These are phyloP conservation scores for Daldinia decipiens DNA, from an alignment of 495 filamentous ascomycete genomes.

Conservation along the genomic window DNA sequence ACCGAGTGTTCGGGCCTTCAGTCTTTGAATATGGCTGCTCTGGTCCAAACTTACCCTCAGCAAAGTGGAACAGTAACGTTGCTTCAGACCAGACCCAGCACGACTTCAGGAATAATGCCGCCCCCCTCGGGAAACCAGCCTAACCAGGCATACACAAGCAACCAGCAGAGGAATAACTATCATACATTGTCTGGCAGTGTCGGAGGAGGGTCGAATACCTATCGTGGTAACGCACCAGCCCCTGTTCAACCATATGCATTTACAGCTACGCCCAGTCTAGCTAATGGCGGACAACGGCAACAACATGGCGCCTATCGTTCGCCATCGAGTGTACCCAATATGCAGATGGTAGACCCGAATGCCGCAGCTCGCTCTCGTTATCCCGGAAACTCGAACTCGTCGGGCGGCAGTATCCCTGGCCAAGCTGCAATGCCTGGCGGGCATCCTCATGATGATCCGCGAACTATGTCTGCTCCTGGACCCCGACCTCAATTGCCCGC, in stretches of 20 bases:
- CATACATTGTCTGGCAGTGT: slow-evolving; percentile 62
- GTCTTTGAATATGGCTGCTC: slow-evolving; percentile 77
- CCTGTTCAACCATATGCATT: slow-evolving; percentile 88
- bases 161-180: slow-evolving; percentile 72
- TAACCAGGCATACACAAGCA: slow-evolving; percentile 64
- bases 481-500: slow-evolving; percentile 50
- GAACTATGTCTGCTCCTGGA: slow-evolving; percentile 39
- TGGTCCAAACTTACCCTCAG: slow-evolving; percentile 89
- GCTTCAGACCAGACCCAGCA: slow-evolving; percentile 80
- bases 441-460: slow-evolving; percentile 41
- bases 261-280: slow-evolving; percentile 75
- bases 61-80: slow-evolving; percentile 82
- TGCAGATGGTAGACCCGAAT: slow-evolving; percentile 59
- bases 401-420: slow-evolving; percentile 15
- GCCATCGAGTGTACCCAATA: slow-evolving; percentile 67
- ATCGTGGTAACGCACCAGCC: slow-evolving; percentile 74
- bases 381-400: slow-evolving; percentile 61
- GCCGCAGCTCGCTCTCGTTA: slow-evolving; percentile 64
- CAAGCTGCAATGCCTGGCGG: slow-evolving; percentile 21
- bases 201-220: slow-evolving; percentile 64
- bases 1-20: slow-evolving; percentile 23
- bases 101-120: slow-evolving; percentile 74
- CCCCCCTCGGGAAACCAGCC: slow-evolving; percentile 61
- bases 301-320: slow-evolving; percentile 75
- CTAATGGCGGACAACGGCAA: slow-evolving; percentile 67